Evolutionary conservation across 352 stramenopile genomes (phyloP).

Genomic region (Bremia lactucae): DNA sequence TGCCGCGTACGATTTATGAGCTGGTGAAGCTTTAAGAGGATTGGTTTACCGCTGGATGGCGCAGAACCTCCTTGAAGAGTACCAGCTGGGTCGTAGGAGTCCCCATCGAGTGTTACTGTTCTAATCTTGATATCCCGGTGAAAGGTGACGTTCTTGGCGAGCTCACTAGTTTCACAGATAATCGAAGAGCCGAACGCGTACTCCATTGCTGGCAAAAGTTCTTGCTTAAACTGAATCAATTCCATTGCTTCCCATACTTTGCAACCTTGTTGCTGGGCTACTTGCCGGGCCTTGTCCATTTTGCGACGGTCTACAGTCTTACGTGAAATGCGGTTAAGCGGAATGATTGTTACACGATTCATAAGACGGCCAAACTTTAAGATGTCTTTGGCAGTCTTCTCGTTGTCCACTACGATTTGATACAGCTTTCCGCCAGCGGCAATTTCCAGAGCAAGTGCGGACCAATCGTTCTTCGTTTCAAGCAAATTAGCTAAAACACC

Average conservation of each 20-base stretch:
- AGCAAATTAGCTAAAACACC: slow-evolving; percentile 95
- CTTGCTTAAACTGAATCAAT: slow-evolving; percentile 93
- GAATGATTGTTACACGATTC: slow-evolving; percentile 97
- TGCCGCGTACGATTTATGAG: slow-evolving; percentile 60
- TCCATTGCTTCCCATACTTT: slow-evolving; percentile 91
- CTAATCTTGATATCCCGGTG: slow-evolving; percentile 89
- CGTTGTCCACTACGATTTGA: slow-evolving; percentile 98
- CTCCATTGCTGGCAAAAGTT: slow-evolving; percentile 92
- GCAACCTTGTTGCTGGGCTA: slow-evolving; percentile 84
- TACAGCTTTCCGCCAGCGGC: slow-evolving; percentile 96
- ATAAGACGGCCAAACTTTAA: slow-evolving; percentile 94
- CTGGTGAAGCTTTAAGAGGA: slow-evolving; percentile 75
- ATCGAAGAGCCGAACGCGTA: slow-evolving; percentile 98
- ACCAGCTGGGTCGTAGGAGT: slow-evolving; percentile 96
- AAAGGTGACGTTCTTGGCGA: slow-evolving; percentile 82
- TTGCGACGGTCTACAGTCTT: slow-evolving; percentile 64
- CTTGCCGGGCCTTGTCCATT: slow-evolving; percentile 68
- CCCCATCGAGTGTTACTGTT: slow-evolving; percentile 96
- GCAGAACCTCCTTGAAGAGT: slow-evolving; percentile 90
- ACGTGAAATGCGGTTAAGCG: slow-evolving; percentile 94
- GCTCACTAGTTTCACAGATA: slow-evolving; percentile 93
- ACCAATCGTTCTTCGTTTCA: slow-evolving; percentile 88
- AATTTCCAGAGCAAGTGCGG: slow-evolving; percentile 95
- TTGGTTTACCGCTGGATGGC: slow-evolving; percentile 56
- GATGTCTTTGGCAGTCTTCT: slow-evolving; percentile 96